Evolutionary conservation across 306 rosid genomes (phyloP).

Genomic region (Vigna mungo): DNA sequence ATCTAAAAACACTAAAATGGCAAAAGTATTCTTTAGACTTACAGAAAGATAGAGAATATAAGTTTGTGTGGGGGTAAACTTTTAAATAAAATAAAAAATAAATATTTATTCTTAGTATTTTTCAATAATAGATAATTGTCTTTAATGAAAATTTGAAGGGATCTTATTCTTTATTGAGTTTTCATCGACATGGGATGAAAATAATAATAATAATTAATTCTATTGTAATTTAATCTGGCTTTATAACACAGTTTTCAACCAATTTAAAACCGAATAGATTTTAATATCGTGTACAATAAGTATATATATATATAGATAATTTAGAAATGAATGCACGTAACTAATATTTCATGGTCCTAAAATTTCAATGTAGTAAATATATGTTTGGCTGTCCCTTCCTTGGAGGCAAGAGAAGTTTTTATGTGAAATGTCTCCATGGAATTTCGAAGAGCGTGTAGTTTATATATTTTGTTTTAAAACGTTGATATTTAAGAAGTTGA

Average conservation of each 20-base stretch:
- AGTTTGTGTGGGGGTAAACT: no score
- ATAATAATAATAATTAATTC: no score
- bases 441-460: neutral
- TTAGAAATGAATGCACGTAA: neutral
- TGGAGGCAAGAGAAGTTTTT: neutral
- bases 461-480: neutral
- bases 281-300: no score
- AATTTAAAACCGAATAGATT: neutral
- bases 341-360: neutral
- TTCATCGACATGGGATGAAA: neutral
- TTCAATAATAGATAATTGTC: no score
- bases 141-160: neutral
- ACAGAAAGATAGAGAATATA: no score
- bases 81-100: no score
- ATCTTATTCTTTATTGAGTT: no score
- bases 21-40: no score
- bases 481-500: neutral
- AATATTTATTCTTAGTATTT: no score
- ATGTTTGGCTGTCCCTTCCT: neutral
- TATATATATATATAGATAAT: neutral
- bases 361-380: neutral
- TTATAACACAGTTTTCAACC: no score
- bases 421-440: neutral
- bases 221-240: neutral
- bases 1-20: no score